A percentile compares a stretch with the other conserved stretches of the same genome.
Evolutionary conservation across 257 asterid genomes (phyloP).

Genomic region (Solanum rostratum): DNA sequence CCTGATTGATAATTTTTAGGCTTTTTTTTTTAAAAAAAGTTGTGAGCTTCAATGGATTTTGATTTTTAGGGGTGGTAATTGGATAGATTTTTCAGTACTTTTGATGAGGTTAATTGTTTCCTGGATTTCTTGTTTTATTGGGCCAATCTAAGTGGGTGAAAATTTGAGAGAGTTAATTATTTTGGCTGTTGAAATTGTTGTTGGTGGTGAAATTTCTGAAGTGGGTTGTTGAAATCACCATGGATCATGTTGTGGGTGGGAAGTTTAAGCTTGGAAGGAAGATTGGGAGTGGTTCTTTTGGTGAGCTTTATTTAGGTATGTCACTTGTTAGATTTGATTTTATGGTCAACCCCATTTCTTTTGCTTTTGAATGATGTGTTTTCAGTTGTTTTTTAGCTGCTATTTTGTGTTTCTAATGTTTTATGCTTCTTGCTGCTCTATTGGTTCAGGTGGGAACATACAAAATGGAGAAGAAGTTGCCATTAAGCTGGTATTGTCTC

Average conservation of each 20-base stretch:
- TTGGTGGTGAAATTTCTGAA: neutral
- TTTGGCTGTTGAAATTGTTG: neutral
- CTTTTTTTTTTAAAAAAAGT: neutral
- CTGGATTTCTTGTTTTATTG: neutral
- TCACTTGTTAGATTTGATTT: neutral
- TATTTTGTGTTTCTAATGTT: neutral
- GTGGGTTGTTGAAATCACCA: conserved; percentile 12
- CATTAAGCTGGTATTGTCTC: conserved; percentile 58
- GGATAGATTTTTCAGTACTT: neutral
- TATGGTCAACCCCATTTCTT: neutral
- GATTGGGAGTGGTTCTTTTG: conserved; percentile 96
- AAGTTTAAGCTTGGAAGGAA: conserved; percentile 91
- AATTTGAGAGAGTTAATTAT: conserved; percentile 1
- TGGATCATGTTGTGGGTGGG: conserved; percentile 86
- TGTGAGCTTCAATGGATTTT: conserved; percentile 4
- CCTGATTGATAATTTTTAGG: neutral
- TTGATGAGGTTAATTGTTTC: conserved; percentile 2
- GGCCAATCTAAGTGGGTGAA: neutral
- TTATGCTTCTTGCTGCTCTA: neutral
- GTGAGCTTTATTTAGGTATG: conserved; percentile 86
- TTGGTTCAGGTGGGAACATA: conserved; percentile 58
- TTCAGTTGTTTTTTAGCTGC: neutral
- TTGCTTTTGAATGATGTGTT: neutral
- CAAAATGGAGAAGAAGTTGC: conserved; percentile 96
- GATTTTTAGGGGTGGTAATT: neutral